These are phyloP conservation scores for Tilletia horrida DNA, from an alignment of 1,284 basidiomycete genomes.

Conservation along the genomic window DNA sequence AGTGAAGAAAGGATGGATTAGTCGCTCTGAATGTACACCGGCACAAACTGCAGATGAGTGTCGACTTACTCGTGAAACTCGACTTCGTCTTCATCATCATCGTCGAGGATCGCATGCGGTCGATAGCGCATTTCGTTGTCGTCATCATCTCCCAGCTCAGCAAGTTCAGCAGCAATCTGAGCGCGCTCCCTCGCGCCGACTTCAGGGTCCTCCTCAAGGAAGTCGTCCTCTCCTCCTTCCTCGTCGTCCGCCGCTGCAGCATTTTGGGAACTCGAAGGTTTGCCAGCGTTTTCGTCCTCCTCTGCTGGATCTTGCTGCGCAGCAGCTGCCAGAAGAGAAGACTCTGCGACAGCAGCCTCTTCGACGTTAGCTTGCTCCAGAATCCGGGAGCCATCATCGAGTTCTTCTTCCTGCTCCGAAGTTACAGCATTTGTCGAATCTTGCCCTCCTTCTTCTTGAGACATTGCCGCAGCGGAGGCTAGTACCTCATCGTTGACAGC, in stretches of 20 bases:
- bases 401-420: constrained; percentile 3
- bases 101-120: background rate
- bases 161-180: background rate
- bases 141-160: constrained; percentile 3
- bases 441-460: no score
- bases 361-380: background rate
- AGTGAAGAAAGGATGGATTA: background rate
- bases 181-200: background rate
- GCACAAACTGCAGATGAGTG: background rate
- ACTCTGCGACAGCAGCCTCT: background rate
- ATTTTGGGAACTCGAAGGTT: background rate
- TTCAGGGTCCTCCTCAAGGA: constrained; percentile 2
- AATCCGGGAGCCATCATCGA: background rate
- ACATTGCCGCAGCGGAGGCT: no score
- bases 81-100: background rate
- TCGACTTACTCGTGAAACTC: background rate
- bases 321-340: background rate
- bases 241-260: background rate
- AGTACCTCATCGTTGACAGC: no score
- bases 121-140: background rate
- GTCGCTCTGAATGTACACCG: background rate
- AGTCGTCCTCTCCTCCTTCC: background rate
- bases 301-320: background rate
- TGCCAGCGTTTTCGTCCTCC: background rate
- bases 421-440: background rate